Evolutionary conservation across 2,329 filamentous ascomycete species (phyloP), one percentile per base, ranked within the genome.

Genomic region (Exophiala xenobiotica): DNA sequence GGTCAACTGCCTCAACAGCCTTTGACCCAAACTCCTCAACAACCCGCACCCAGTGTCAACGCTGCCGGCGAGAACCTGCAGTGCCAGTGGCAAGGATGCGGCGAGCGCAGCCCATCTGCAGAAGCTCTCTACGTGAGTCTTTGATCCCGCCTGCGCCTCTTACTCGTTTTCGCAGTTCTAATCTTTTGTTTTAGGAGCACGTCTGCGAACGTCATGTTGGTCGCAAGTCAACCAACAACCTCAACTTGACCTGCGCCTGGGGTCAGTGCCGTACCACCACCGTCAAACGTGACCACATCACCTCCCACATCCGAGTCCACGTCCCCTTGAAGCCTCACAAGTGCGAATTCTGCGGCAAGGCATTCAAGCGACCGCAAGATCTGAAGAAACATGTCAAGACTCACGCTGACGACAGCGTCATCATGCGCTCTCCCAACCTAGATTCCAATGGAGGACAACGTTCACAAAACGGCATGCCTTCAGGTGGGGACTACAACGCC

Each of bases 321-420:
- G 92, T 99, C n/a, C 93, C 93, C 1, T 78, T 99, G 56, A 99
- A 99, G 80, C 93, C 93, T 61, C 93, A 99, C 78, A 97, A 96
- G 74, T 99, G 93, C 72, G 91, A 96, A 68, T 95, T 96, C 74
- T 99, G 93, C 68, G 90, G 90, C 68, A 99, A 99, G 78, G 91
- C 91, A 1, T 99, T 99, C 81, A 99, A 99, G 82, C 88, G 93
- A 26, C 93, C 93, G 2, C 93, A 99, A 75, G 93, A 99, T 76
- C 72, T 99, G 65, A 97, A 99, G 83, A 99, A 99, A 78, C 93
- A 99, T 70, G 90, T 97, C 72, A 99, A 97, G 84, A 97, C 92
- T 3, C 92, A 97, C 68, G 92, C 92, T 63, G 92, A 97, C 67
- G 92, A 96, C 73, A 95, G 90, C 35, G 89, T 95, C 33, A 76